Evolutionary conservation across 352 stramenopile genomes (phyloP).

Genomic region (Phytophthora vignae): DNA sequence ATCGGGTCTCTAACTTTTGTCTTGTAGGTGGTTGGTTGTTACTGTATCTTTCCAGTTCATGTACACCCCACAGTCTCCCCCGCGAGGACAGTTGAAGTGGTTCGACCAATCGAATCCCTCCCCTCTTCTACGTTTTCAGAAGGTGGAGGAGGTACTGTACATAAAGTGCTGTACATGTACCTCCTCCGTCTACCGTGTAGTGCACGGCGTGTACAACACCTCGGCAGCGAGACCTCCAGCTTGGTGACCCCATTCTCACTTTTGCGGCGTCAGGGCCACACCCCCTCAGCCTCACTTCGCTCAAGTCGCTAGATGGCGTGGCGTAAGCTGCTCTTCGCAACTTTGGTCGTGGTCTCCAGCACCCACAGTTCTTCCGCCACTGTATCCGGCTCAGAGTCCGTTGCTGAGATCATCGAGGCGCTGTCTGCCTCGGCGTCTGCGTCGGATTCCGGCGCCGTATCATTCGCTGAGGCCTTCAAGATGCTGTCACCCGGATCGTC

Average conservation of each 20-base stretch:
- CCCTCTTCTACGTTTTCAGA: too few relatives aligned
- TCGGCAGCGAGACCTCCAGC: neutral
- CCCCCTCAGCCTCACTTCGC: neutral
- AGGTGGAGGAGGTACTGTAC: too few relatives aligned
- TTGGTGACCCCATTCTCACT: slow-evolving; percentile 19
- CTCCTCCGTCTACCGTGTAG: too few relatives aligned
- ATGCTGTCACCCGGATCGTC: neutral
- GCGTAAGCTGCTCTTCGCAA: slow-evolving; percentile 5
- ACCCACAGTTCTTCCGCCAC: neutral
- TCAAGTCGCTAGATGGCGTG: slow-evolving; percentile 6
- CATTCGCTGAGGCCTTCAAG: slow-evolving; percentile 14
- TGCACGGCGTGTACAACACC: too few relatives aligned
- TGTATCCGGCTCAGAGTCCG: slow-evolving; percentile 5
- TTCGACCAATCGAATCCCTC: too few relatives aligned
- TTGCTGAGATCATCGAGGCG: slow-evolving; percentile 3
- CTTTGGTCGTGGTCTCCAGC: slow-evolving; percentile 6
- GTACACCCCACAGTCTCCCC: too few relatives aligned
- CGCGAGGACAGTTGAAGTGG: too few relatives aligned
- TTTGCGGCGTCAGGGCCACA: slow-evolving; percentile 21
- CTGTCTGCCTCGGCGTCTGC: slow-evolving; percentile 14
- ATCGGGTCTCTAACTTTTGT: too few relatives aligned
- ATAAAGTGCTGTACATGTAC: too few relatives aligned
- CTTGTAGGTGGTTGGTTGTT: too few relatives aligned
- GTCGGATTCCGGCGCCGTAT: slow-evolving; percentile 4
- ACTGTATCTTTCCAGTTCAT: too few relatives aligned